A percentile compares a stretch with the other conserved stretches of the same genome.
Conservation (phyloP, 1,284 basidiomycete species). For the Singerocomus inundabilis region DNA sequence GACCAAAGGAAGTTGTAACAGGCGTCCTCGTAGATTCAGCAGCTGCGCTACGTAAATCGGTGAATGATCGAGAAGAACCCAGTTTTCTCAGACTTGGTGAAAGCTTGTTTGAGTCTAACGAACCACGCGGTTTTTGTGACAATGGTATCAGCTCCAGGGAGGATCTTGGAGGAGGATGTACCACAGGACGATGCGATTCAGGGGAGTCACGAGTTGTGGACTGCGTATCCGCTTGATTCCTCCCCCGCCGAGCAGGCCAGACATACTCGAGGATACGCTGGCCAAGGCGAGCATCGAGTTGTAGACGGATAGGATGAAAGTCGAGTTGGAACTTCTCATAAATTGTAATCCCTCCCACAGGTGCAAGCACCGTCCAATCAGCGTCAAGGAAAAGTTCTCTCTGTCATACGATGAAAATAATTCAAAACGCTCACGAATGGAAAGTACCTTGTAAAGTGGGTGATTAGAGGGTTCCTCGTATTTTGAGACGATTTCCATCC, state of each 20-base stretch:
- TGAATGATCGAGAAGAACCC: conserved; percentile 65
- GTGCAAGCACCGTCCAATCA: conserved; percentile 80
- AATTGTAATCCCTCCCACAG: conserved; percentile 93
- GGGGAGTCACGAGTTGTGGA: conserved; percentile 17
- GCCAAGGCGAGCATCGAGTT: conserved; percentile 84
- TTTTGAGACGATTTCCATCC: conserved; percentile 87
- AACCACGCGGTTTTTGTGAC: conserved; percentile 34
- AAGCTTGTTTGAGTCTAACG: conserved; percentile 28
- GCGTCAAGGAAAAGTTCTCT: conserved; percentile 66
- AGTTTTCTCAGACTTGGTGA: conserved; percentile 47
- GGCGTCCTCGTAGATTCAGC: conserved; percentile 35
- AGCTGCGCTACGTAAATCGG: conserved; percentile 56
- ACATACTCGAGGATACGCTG: conserved; percentile 87
- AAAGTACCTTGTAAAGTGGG: conserved; percentile 61
- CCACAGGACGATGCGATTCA: conserved; percentile 17
- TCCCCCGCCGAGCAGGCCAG: conserved; percentile 64
- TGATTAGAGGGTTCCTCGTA: conserved; percentile 65
- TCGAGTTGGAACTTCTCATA: conserved; percentile 82
- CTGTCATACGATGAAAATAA: conserved; percentile 36
- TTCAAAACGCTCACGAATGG: neutral
- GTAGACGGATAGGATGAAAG: conserved; percentile 85
- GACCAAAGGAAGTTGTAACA: conserved; percentile 21
- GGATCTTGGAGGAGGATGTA: conserved; percentile 26
- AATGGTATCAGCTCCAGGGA: conserved; percentile 48
- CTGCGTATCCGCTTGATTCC: conserved; percentile 30